These are phyloP conservation scores for Paragyromitra xinjiangensis DNA, from an alignment of 495 filamentous ascomycete genomes.

Conservation along the genomic window DNA sequence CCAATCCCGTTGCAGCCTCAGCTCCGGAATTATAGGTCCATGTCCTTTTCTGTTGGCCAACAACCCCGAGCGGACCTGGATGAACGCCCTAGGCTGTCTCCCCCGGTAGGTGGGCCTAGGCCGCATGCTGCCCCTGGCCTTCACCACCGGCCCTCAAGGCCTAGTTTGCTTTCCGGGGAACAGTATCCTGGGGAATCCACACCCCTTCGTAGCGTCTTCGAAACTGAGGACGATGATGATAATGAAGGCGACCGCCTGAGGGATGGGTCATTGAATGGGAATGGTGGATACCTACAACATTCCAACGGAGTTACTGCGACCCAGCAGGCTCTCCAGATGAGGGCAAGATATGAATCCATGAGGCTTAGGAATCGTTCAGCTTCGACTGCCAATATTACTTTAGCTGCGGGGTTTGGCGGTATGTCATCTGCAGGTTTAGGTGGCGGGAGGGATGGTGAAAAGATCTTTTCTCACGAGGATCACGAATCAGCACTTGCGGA, in stretches of 20 bases:
- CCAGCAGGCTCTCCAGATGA: constrained; percentile 47
- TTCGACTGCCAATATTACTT: constrained; percentile 62
- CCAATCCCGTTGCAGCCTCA: constrained; percentile 90
- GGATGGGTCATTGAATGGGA: constrained; percentile 58
- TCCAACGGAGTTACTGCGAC: constrained; percentile 30
- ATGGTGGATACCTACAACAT: constrained; percentile 48
- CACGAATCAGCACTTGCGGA: constrained; percentile 57
- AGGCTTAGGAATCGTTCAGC: constrained; percentile 71
- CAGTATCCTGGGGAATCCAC: constrained; percentile 56
- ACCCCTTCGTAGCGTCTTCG: constrained; percentile 56
- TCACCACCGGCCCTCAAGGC: constrained; percentile 83
- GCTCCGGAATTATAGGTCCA: constrained; percentile 90
- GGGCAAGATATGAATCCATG: constrained; percentile 63
- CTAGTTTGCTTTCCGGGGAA: constrained; percentile 72
- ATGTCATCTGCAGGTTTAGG: constrained; percentile 40
- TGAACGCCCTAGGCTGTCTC: constrained; percentile 62
- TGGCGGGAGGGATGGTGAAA: constrained; percentile 51
- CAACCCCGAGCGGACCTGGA: constrained; percentile 71
- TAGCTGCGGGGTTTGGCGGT: constrained; percentile 41
- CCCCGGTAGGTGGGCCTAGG: constrained; percentile 65
- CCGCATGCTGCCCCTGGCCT: constrained; percentile 68
- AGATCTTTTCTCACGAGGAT: constrained; percentile 46
- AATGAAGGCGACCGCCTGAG: constrained; percentile 63
- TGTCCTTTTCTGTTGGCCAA: constrained; percentile 97
- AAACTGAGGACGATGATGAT: constrained; percentile 75